These are phyloP conservation scores for Durio zibethinus DNA, from an alignment of 345 rosid genomes.

Conservation along the genomic window DNA sequence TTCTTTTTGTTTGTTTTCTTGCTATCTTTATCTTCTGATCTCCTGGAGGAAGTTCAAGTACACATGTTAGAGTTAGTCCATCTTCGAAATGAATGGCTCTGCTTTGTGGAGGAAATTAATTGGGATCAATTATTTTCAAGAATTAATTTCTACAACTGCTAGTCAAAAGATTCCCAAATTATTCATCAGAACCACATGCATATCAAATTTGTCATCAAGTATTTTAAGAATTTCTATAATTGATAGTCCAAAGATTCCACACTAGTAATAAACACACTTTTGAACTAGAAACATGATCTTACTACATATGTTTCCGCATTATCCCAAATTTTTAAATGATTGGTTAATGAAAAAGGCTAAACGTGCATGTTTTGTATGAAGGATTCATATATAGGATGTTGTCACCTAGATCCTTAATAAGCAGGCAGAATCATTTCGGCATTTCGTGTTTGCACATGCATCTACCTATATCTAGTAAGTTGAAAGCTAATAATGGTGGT, in stretches of 20 bases:
- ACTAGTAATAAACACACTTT: neutral
- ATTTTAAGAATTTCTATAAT: neutral
- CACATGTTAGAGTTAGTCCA: neutral
- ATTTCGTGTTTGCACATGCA: neutral
- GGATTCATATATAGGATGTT: too few relatives aligned
- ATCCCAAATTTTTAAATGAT: neutral
- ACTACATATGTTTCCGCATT: neutral
- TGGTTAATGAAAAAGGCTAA: neutral
- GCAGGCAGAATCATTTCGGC: neutral
- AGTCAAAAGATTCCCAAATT: slow-evolving; percentile 10
- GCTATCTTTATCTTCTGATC: neutral
- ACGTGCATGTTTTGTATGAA: neutral
- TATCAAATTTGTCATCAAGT: neutral
- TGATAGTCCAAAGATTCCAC: neutral
- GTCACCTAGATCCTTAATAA: neutral
- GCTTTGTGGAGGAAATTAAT: neutral
- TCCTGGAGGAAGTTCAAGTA: neutral
- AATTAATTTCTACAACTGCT: neutral
- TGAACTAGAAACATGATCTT: neutral
- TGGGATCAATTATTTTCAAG: neutral
- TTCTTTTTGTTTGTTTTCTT: neutral
- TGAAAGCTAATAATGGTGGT: neutral
- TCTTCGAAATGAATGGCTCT: neutral
- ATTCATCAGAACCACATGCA: neutral
- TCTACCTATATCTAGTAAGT: neutral